Base-by-base conservation (phyloP, 257 asterid genomes). In the Schizonepeta tenuifolia region DNA sequence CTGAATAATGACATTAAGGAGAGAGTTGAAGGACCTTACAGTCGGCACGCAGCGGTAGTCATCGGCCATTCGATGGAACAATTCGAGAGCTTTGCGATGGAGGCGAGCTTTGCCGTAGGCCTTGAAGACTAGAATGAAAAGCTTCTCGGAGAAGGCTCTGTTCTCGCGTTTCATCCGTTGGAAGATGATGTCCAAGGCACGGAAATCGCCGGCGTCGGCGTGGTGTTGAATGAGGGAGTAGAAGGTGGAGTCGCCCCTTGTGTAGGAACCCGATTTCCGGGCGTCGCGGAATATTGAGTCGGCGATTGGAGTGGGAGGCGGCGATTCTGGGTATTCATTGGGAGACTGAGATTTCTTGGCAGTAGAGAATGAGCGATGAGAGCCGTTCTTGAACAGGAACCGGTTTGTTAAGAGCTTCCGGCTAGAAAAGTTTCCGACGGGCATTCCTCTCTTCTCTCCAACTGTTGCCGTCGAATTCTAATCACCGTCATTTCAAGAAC, bases 1-100 rank as follows among this genome's bases (percentile, higher is more conserved):
- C 24, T 87, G 90, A 77, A 90, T 82, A 28, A 91, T 71, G 69
- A 92, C 97, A 47, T 86, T 89, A 67, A 94, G 96, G 36, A 94
- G 95, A 2, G 91, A 94, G 81, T 94, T 94, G 43, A 94, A 88
- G 8, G 98, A 94, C 82, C 79, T 88, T 33, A 91, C 96, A 4
- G 96, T 89, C 21, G 67, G 92, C 31, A 69, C 83, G 79, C 98
- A 91, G 21, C 71, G 86, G 79, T 89, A 94, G 77, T 94, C 95
- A 68, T 72, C 88, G 36, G 74, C 90, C 97, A 90, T 92, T 78
- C 86, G 80, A 73, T 81, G 77, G 74, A 89, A 94, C 75, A 88
- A 74, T 43, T 85, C 82, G 2, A 88, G 71, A 6, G 97, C 99
- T 82, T 91, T 88, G 46, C 61, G 76, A 0, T 90, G 89, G 28